Percentiles rank a stretch among this genome's conserved stretches.
Evolutionary conservation across 2,329 filamentous ascomycete species (phyloP).

Genomic region (Colletotrichum siamense): DNA sequence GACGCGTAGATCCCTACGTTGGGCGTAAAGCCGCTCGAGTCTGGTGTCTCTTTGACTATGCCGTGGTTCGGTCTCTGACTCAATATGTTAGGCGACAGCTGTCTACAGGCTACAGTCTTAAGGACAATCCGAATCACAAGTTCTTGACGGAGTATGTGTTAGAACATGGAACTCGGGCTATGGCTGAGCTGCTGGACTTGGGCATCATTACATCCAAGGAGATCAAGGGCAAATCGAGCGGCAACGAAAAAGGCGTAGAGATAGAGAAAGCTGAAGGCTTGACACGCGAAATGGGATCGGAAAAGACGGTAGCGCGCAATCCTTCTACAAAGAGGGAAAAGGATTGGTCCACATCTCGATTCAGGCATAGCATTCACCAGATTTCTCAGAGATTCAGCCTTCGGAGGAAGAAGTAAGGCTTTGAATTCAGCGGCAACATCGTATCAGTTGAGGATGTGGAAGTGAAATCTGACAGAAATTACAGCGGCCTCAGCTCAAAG

Average conservation of each 20-base stretch:
- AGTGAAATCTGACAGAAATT: not conserved
- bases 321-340: not conserved
- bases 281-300: not conserved
- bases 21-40: not conserved
- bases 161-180: not conserved
- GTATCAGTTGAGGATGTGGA: not conserved
- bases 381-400: not conserved
- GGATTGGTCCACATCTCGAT: not conserved
- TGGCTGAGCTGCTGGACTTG: not conserved
- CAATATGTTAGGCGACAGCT: not conserved
- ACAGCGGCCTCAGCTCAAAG: not conserved
- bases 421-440: not conserved
- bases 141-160: not conserved
- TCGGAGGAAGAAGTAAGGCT: not conserved
- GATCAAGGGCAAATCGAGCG: not conserved
- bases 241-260: not conserved
- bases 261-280: not conserved
- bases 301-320: not conserved
- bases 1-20: not conserved
- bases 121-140: not conserved
- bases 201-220: not conserved
- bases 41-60: not conserved
- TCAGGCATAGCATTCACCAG: not conserved
- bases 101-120: not conserved
- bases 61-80: not conserved